Base-by-base conservation (phyloP, 2,329 filamentous ascomycete genomes). In the Aspergillus sp. region DNA sequence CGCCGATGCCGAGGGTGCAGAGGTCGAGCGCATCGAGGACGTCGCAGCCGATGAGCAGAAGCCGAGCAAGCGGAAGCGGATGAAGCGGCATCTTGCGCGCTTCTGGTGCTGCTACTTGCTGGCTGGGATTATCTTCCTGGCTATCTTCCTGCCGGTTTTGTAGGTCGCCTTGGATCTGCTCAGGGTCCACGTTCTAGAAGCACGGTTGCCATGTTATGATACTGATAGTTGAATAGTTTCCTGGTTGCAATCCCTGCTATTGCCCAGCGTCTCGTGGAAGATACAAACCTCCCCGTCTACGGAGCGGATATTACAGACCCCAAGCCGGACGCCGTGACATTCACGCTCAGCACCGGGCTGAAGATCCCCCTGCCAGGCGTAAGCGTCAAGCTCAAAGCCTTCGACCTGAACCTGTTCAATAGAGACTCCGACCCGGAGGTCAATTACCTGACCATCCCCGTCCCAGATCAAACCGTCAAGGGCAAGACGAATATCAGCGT, bases 401-500 rank as follows among this genome's bases (percentile, higher is more conserved):
- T 78, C 41, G 66, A 68, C 3, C 62, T 82, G 4, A 66, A 69
- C 11, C 64, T 81, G 2, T 80, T 78, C 63, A 78, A 79, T 65
- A 70, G 72, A 22, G 68, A 74, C 1, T 71, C 72, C 2, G 62
- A 66, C 2, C 64, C 64, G 1, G 52, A 62, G 9, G 15, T 61
- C 7, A 54, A 63, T 13, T 68, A 64, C 45, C 20, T 66, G 4
- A 48, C 30, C 1, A 53, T 66, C 1, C n/a, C 43, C 3, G 22
- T 69, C 17, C 64, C 57, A 3, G 41, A 49, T 4, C 60, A 63
- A 26, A 56, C 43, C 12, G 44, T 68, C 8, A 64, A 66, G 30
- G 67, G 65, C 1, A 55, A 58, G 17, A 80, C 76, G 0, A 58
- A 68, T 1, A 63, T 80, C 26, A 57, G 55, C 2, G 55, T 81